Percentiles rank a stretch among this genome's conserved stretches.
These are phyloP conservation scores for Lipomyces spencermartinsiae DNA, from an alignment of 805 yeast species.

Conservation along the genomic window DNA sequence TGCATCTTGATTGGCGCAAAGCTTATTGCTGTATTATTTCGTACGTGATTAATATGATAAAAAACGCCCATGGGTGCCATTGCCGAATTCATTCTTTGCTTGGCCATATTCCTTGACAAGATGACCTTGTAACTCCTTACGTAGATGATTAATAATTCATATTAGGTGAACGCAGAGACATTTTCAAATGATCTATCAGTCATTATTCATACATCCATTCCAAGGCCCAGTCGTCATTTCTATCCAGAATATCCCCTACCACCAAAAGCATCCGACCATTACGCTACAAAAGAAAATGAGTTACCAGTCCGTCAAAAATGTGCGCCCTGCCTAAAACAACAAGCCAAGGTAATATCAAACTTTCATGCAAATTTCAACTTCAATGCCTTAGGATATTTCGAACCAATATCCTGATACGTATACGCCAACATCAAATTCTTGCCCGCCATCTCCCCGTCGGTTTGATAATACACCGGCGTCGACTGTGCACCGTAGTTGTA, in stretches of 20 bases:
- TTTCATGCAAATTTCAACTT: constrained; percentile 8
- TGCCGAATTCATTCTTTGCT: too few species aligned
- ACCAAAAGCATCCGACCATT: too few species aligned
- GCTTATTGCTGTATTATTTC: too few species aligned
- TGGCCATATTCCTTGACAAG: too few species aligned
- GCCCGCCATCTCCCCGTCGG: constrained; percentile 12
- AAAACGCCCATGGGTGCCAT: too few species aligned
- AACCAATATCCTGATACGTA: constrained; percentile 17
- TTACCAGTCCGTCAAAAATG: background rate
- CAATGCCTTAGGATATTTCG: constrained; percentile 17
- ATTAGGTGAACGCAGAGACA: background rate
- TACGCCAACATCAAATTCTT: constrained; percentile 15
- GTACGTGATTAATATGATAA: too few species aligned
- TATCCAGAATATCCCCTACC: background rate
- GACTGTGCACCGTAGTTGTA: constrained; percentile 25
- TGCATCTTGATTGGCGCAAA: too few species aligned
- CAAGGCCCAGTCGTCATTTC: background rate
- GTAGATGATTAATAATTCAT: too few species aligned
- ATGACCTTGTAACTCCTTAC: too few species aligned
- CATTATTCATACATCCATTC: background rate
- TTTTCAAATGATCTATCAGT: background rate
- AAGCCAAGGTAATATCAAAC: background rate
- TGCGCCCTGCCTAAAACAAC: background rate
- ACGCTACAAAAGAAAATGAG: background rate
- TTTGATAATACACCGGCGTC: constrained; percentile 9